Conservation (phyloP, 352 stramenopile species). For the Elongisporangium undulatum region DNA sequence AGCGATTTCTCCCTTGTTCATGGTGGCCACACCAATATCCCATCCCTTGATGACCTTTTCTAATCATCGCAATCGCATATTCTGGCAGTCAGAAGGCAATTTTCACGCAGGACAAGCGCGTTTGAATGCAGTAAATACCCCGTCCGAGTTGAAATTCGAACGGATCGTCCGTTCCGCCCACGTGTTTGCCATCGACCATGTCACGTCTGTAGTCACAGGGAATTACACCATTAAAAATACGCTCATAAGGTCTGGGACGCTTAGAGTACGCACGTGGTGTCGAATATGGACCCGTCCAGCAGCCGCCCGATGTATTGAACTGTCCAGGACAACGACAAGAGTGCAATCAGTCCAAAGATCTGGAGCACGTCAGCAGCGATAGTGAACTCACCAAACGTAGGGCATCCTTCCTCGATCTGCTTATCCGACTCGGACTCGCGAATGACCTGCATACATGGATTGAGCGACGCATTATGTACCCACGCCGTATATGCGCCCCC, state of each 20-base stretch:
- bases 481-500: neutral
- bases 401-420: constrained; percentile 76
- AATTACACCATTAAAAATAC: neutral
- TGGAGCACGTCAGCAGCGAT: neutral
- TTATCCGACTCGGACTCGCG: constrained; percentile 44
- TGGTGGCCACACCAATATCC: constrained; percentile 81
- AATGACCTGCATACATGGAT: constrained; percentile 27
- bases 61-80: constrained; percentile 8
- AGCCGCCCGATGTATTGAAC: constrained; percentile 83
- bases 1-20: constrained; percentile 70
- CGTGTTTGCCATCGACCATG: constrained; percentile 71
- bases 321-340: constrained; percentile 6
- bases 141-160: constrained; percentile 84
- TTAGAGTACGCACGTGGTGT: constrained; percentile 57
- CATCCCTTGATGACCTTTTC: constrained; percentile 86
- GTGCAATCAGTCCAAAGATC: neutral
- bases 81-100: neutral
- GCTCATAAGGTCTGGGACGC: neutral
- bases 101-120: constrained; percentile 1
- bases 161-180: constrained; percentile 77
- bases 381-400: constrained; percentile 49
- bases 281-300: constrained; percentile 83
- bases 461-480: neutral
- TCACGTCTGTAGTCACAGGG: constrained; percentile 40
- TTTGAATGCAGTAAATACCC: constrained; percentile 25